Evolutionary conservation across 495 filamentous ascomycete species (phyloP).

Genomic region (Darksidea phi): DNA sequence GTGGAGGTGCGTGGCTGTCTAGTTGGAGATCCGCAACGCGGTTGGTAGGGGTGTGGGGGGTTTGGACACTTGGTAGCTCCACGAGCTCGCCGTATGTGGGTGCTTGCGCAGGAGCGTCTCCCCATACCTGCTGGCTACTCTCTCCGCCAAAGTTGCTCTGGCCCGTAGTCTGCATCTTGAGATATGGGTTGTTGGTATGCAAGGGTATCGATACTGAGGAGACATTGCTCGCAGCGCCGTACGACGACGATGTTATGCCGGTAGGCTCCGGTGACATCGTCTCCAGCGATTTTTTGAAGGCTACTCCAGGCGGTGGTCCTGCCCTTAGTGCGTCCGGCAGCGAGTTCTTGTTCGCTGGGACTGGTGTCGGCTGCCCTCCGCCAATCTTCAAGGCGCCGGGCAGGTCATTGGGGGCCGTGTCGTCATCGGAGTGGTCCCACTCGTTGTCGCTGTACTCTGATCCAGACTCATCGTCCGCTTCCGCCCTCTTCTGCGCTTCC

Average conservation of each 20-base stretch:
- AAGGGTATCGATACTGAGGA: conserved; percentile 29
- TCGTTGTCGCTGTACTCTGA: conserved; percentile 27
- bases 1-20: conserved; percentile 14
- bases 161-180: conserved; percentile 30
- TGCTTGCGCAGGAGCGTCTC: conserved; percentile 18
- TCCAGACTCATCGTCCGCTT: conserved; percentile 15
- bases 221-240: conserved; percentile 20
- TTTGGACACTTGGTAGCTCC: conserved; percentile 30
- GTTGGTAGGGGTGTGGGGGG: conserved; percentile 21
- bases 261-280: conserved; percentile 12
- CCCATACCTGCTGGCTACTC: conserved; percentile 37
- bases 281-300: conserved; percentile 23
- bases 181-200: conserved; percentile 38
- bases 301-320: conserved; percentile 27
- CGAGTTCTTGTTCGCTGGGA: conserved; percentile 1
- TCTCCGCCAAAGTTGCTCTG: conserved; percentile 34
- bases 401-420: conserved; percentile 19
- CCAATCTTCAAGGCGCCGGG: conserved; percentile 34
- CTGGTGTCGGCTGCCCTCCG: conserved; percentile 14
- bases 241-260: conserved; percentile 22
- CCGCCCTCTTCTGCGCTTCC: conserved; percentile 10
- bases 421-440: conserved; percentile 33
- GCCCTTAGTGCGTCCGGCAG: conserved; percentile 32
- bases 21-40: conserved; percentile 7
- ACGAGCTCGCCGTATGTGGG: conserved; percentile 19